Base-by-base conservation (phyloP, 2,329 filamentous ascomycete species). In the Dactylellina haptotyla region DNA sequence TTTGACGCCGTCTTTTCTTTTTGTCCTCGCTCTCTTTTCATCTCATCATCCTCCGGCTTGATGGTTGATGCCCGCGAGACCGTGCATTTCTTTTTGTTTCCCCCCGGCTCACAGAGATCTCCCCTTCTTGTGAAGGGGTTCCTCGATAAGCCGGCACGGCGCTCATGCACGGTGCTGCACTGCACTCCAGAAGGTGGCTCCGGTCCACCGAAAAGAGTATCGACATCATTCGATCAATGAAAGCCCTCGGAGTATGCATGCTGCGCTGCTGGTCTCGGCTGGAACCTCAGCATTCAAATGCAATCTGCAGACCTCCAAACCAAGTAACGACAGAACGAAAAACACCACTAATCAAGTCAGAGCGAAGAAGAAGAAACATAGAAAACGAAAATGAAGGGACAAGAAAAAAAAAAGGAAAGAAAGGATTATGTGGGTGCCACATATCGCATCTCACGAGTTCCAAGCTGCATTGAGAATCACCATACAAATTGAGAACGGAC, bases 71-170 rank as follows among this genome's bases (percentile, higher is more conserved):
- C n/a, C n/a, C n/a, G n/a, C n/a, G n/a, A n/a, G n/a, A n/a, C n/a
- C n/a, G 54, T 59, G n/a, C 34, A 3, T 39, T 53, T 26, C 45
- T 63, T 50, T 23, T 23, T 50, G 20, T 23, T 12, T n/a, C n/a
- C n/a, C n/a, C n/a, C 25, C 53, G 43, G 26, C 25, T 39, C 54
- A 34, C 64, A 41, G 48, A 62, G 51, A 63, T 71, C 58, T 30
- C 43, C 51, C 45, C 59, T 72, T 54, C 53, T 0, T 16, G 3
- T 14, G 50, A 65, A 54, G 51, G 66, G 59, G 37, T 65, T 65
- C 59, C 61, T 72, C 67, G 67, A 72, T 53, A 72, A 72, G 67
- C 59, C 67, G 67, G 67, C 61, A 39, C 26, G 51, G 54, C 64
- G 51, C 43, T 53, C 46, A 54, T 62, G 57, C 65, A 48, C 56